Evolutionary conservation across 2,329 filamentous ascomycete species (phyloP).

Genomic region (Diaporthe caulivora): DNA sequence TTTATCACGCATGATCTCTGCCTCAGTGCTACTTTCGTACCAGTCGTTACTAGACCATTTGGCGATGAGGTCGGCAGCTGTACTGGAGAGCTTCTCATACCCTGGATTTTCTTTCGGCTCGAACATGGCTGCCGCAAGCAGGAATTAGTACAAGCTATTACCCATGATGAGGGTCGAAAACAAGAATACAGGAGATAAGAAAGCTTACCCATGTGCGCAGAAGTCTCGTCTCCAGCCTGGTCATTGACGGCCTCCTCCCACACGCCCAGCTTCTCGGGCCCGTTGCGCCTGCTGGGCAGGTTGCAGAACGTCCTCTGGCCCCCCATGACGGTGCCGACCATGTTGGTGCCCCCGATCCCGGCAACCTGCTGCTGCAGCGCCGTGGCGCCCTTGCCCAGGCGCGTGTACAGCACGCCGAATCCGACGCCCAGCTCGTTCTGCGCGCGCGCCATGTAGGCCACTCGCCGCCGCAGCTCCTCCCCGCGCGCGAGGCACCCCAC

Average conservation of each 20-base stretch:
- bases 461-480: conserved; percentile 82
- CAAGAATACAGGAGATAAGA: background rate
- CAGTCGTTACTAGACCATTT: conserved; percentile 75
- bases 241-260: conserved; percentile 85
- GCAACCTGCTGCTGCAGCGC: conserved; percentile 57
- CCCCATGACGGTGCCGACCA: conserved; percentile 72
- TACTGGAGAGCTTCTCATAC: conserved; percentile 75
- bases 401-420: conserved; percentile 89
- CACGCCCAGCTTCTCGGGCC: conserved; percentile 52
- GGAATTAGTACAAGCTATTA: background rate
- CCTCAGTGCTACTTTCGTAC: conserved; percentile 69
- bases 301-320: conserved; percentile 90
- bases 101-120: conserved; percentile 78
- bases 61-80: conserved; percentile 74
- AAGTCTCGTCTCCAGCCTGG: conserved; percentile 80
- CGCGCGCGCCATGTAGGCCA: conserved; percentile 76
- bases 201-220: conserved; percentile 79
- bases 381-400: conserved; percentile 77
- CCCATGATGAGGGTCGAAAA: background rate
- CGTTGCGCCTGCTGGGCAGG: conserved; percentile 69
- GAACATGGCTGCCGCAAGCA: conserved; percentile 73
- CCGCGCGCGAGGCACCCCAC: conserved; percentile 89
- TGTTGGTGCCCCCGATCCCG: conserved; percentile 67
- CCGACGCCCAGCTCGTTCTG: conserved; percentile 76
- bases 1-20: conserved; percentile 37